These are phyloP conservation scores for Harringtonia aguacate DNA, from an alignment of 2,329 filamentous ascomycete species.

Conservation along the genomic window DNA sequence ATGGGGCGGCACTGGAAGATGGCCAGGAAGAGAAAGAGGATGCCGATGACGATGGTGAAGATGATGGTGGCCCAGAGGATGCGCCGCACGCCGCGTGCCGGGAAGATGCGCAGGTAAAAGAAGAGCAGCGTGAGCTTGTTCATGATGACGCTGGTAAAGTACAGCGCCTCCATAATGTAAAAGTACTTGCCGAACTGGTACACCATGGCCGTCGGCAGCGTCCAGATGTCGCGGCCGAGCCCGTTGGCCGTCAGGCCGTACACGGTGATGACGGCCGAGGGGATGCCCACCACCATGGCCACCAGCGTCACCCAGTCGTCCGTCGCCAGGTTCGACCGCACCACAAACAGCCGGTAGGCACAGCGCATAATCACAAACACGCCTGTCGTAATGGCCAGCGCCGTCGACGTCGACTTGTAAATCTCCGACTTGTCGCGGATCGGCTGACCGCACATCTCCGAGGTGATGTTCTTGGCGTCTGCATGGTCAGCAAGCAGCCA, in stretches of 20 bases:
- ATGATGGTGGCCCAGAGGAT: slow-evolving; percentile 31
- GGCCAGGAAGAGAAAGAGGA: slow-evolving; percentile 29
- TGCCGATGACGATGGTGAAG: slow-evolving; percentile 27
- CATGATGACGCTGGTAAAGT: slow-evolving; percentile 34
- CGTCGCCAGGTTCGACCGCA: slow-evolving; percentile 20
- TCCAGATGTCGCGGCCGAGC: slow-evolving; percentile 41
- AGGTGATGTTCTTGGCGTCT: slow-evolving; percentile 16
- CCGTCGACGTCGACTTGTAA: slow-evolving; percentile 19
- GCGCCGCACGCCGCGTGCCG: slow-evolving; percentile 22
- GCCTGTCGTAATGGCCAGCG: slow-evolving; percentile 22
- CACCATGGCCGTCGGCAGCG: slow-evolving; percentile 27
- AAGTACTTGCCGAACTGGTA: slow-evolving; percentile 31
- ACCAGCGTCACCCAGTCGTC: slow-evolving; percentile 25
- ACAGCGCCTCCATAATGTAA: slow-evolving; percentile 28
- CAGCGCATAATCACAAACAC: slow-evolving; percentile 27
- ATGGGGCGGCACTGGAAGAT: slow-evolving; percentile 43
- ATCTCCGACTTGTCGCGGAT: slow-evolving; percentile 19
- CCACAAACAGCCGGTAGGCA: slow-evolving; percentile 19
- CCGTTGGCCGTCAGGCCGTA: slow-evolving; percentile 26
- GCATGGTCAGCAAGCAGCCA: background rate
- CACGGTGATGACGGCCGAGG: slow-evolving; percentile 20
- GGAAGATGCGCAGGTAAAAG: slow-evolving; percentile 47
- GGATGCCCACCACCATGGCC: slow-evolving; percentile 16
- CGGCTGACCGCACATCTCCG: slow-evolving; percentile 15
- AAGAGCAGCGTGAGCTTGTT: slow-evolving; percentile 41